Percentiles rank a stretch among this genome's conserved stretches.
These are phyloP conservation scores for Fagopyrum tataricum DNA, from an alignment of 148 eudicot genomes.

Conservation along the genomic window DNA sequence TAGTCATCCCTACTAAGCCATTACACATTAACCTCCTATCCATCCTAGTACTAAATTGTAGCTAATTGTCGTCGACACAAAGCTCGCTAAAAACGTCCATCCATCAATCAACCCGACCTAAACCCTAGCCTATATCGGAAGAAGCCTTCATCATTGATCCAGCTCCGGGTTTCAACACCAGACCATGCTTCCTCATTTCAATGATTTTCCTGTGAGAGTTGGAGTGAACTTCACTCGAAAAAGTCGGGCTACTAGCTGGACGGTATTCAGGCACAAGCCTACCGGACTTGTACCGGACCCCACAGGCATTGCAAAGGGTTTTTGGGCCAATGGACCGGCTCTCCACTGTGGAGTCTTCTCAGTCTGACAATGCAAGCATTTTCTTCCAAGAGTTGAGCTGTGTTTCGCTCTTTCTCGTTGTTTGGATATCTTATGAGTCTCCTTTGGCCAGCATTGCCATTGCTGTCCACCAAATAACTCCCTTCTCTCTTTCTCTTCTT, in stretches of 20 bases:
- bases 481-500: conserved; percentile 28
- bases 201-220: conserved; percentile 80
- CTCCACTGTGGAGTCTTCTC: conserved; percentile 96
- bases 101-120: background rate
- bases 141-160: background rate
- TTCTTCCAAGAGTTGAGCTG: conserved; percentile 39
- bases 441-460: conserved; percentile 6
- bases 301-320: conserved; percentile 90
- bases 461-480: conserved; percentile 23
- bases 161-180: conserved; percentile 3
- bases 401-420: conserved; percentile 7
- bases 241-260: conserved; percentile 82
- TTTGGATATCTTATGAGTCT: background rate
- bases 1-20: conserved; percentile 11
- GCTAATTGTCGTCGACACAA: background rate
- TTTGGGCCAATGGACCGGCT: conserved; percentile 75
- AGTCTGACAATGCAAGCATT: conserved; percentile 63
- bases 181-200: conserved; percentile 77
- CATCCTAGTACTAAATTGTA: conserved; percentile 2
- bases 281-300: conserved; percentile 88
- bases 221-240: conserved; percentile 60
- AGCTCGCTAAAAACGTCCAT: background rate
- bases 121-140: background rate
- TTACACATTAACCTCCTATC: conserved; percentile 9
- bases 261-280: conserved; percentile 80